Conservation (phyloP, 2,329 filamentous ascomycete genomes). For the Claviceps pazoutovae region DNA sequence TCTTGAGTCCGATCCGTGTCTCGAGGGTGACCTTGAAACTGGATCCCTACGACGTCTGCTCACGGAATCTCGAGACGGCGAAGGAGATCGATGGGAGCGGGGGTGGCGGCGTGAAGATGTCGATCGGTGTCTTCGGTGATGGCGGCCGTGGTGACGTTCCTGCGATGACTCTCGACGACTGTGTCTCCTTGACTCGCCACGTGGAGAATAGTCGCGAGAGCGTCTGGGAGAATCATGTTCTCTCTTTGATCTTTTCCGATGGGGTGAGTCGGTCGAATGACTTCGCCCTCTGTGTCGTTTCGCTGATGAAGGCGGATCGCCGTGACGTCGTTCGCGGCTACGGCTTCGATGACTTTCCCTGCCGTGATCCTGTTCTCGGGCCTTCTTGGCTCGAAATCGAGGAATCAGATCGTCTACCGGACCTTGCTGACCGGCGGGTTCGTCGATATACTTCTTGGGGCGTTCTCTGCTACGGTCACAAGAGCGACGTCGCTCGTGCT, state of each 20-base stretch:
- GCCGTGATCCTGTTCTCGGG: conserved; percentile 17
- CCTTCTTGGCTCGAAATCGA: conserved; percentile 21
- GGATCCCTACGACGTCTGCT: conserved; percentile 12
- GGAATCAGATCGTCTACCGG: conserved; percentile 25
- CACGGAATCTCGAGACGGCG: conserved; percentile 10
- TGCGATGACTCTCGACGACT: conserved; percentile 18
- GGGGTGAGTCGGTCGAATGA: conserved; percentile 22
- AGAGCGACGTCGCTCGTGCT: conserved; percentile 23
- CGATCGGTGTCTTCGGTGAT: conserved; percentile 5
- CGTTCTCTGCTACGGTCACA: conserved; percentile 24
- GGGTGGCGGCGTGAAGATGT: conserved; percentile 17
- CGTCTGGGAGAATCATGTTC: conserved; percentile 24
- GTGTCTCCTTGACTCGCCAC: conserved; percentile 18
- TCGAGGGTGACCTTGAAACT: conserved; percentile 13
- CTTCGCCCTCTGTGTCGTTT: conserved; percentile 31
- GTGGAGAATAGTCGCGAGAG: conserved; percentile 25
- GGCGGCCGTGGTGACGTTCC: conserved; percentile 15
- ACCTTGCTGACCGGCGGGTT: conserved; percentile 14
- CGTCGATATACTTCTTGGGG: conserved; percentile 13
- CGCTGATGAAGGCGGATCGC: conserved; percentile 22
- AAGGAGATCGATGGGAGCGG: conserved; percentile 17
- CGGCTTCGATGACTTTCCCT: conserved; percentile 21
- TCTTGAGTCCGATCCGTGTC: conserved; percentile 2
- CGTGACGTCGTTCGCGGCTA: conserved; percentile 19
- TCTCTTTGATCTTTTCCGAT: conserved; percentile 26